Evolutionary conservation across 164 flowering plant species (phyloP), one percentile per base, ranked within the genome.

Genomic region (Tetracentron sinense): DNA sequence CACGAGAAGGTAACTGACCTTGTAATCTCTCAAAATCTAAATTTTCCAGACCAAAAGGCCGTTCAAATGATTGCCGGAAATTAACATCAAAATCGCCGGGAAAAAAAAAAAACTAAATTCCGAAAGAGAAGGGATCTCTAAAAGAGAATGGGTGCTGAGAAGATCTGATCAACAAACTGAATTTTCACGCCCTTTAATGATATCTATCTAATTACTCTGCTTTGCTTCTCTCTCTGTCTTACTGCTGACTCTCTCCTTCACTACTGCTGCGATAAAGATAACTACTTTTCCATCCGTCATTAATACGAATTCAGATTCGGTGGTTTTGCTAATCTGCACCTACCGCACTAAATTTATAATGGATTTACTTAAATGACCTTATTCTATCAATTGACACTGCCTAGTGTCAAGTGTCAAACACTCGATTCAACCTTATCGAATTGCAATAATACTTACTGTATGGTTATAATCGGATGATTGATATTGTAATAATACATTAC

Each of bases 121-220:
- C 28, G 42, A 56, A 16, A 7, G 10, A 19, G 56, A 21, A 15
- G 47, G 59, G 54, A 63, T 58, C 60, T 58, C 30, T 46, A 54
- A 57, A 31, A 19, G 54, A 50, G 46, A 44, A 38, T 60, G n/a
- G 19, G 35, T 26, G 58, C 47, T 56, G 15, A 54, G 58, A 65
- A 60, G 69, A 60, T 61, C 60, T 66, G 63, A 61, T 26, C 58
- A 65, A 49, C 62, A 65, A 70, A 48, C 54, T 55, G 66, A 66
- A 69, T 27, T 69, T 63, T 38, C 60, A 63, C 63, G 28, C 68
- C 15, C 60, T 48, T 69, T 58, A 19, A 58, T 57, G 72, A 62
- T 58, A 42, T 54, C 33, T 20, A 42, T 20, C 4, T 14, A 31
- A 19, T 6, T 56, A 16, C 51, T 33, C 31, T 62, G 25, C 20